These are phyloP conservation scores for Pichia sp. DNA, from an alignment of 1,139 yeast genomes.

Conservation along the genomic window DNA sequence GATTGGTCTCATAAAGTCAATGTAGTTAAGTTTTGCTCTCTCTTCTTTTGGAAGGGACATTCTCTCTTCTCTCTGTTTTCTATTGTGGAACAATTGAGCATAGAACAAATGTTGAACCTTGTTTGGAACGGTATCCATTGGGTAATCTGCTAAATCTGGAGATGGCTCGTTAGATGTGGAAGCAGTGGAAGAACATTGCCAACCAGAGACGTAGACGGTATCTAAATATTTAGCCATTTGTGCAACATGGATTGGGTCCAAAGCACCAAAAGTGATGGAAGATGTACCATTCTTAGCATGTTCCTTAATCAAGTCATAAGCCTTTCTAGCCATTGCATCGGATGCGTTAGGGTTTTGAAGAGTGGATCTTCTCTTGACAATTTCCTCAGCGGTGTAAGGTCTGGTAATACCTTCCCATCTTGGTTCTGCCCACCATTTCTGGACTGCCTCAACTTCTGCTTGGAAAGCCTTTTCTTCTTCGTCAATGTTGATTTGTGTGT, in stretches of 20 bases:
- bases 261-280: constrained; percentile 91
- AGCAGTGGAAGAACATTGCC: constrained; percentile 99
- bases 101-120: constrained; percentile 96
- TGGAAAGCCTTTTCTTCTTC: constrained; percentile 62
- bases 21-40: constrained; percentile 57
- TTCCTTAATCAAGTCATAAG: constrained; percentile 58
- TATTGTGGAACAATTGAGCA: constrained; percentile 95
- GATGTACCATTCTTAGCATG: constrained; percentile 71
- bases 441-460: constrained; percentile 63
- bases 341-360: constrained; percentile 63
- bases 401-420: constrained; percentile 89
- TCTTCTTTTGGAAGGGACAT: constrained; percentile 49
- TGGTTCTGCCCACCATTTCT: constrained; percentile 88
- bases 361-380: constrained; percentile 83
- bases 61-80: constrained; percentile 90
- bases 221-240: constrained; percentile 97
- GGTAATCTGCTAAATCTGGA: constrained; percentile 97
- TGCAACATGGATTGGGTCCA: constrained; percentile 92
- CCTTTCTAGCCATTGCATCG: constrained; percentile 75
- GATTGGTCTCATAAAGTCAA: constrained; percentile 88
- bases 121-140: constrained; percentile 98
- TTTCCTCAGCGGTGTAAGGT: constrained; percentile 82
- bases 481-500: constrained; percentile 45
- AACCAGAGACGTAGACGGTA: constrained; percentile 89
- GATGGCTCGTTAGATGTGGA: constrained; percentile 96